phyloP scores from a whole-genome alignment of 345 rosid genomes.

The Populus ilicifolia region DNA sequence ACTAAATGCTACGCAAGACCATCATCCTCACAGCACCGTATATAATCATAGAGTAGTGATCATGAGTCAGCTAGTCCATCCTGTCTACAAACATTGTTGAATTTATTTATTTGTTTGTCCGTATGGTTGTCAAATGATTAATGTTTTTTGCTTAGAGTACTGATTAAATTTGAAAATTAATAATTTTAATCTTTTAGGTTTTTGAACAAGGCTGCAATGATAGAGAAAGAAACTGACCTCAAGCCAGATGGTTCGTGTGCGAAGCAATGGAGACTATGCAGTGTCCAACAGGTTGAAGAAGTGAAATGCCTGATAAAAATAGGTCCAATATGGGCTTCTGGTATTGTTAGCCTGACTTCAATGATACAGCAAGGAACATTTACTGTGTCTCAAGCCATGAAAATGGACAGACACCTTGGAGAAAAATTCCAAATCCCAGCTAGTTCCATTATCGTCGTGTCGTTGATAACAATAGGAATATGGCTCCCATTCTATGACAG shows the following conservation, averaged over 20 bases:
- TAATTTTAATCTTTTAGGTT: slow-evolving; percentile 30
- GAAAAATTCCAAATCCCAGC: slow-evolving; percentile 23
- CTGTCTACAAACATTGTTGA: too few relatives aligned
- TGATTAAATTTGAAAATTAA: not conserved
- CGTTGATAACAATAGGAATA: slow-evolving; percentile 19
- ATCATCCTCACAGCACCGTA: too few relatives aligned
- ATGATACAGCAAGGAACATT: slow-evolving; percentile 25
- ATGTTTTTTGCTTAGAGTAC: too few relatives aligned
- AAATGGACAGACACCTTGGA: slow-evolving; percentile 25
- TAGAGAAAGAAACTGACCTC: slow-evolving; percentile 39
- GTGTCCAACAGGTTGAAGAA: slow-evolving; percentile 26
- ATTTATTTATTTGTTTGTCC: too few relatives aligned
- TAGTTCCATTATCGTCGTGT: slow-evolving; percentile 2
- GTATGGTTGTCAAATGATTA: too few relatives aligned
- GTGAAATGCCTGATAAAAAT: slow-evolving; percentile 20
- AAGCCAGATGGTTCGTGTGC: slow-evolving; percentile 35
- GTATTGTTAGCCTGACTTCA: slow-evolving; percentile 15
- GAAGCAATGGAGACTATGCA: slow-evolving; percentile 20
- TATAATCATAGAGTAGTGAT: too few relatives aligned
- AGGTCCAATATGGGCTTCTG: slow-evolving; percentile 17
- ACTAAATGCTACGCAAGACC: too few relatives aligned
- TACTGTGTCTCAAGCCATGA: slow-evolving; percentile 18
- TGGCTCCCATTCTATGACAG: slow-evolving; percentile 31
- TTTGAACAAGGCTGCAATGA: slow-evolving; percentile 62
- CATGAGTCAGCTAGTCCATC: too few relatives aligned